phyloP scores from a whole-genome alignment of 139 green algal species.

The Volvox reticuliferus region DNA sequence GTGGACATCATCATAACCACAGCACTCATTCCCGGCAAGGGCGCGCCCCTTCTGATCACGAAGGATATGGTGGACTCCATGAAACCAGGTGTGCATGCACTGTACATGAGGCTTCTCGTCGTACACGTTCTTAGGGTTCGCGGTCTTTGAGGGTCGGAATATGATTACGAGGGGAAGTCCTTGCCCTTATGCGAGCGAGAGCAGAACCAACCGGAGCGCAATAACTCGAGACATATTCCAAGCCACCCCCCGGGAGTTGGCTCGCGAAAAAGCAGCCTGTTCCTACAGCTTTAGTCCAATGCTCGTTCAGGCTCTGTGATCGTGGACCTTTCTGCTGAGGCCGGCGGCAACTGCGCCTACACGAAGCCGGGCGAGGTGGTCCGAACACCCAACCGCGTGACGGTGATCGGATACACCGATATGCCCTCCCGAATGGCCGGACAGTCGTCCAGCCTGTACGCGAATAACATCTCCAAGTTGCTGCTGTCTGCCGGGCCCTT shows the following conservation, averaged over 20 bases:
- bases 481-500: slow-evolving; percentile 88
- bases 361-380: slow-evolving; percentile 54
- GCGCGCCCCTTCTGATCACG: slow-evolving; percentile 87
- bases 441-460: slow-evolving; percentile 87
- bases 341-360: slow-evolving; percentile 72
- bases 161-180: too few species aligned
- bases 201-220: neutral
- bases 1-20: slow-evolving; percentile 96
- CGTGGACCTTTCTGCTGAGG: slow-evolving; percentile 92
- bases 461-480: slow-evolving; percentile 94
- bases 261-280: too few species aligned
- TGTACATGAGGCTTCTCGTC: too few species aligned
- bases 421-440: slow-evolving; percentile 86
- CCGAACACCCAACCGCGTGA: slow-evolving; percentile 72
- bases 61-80: slow-evolving; percentile 88
- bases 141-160: too few species aligned
- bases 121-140: too few species aligned
- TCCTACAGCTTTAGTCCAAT: too few species aligned
- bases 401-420: slow-evolving; percentile 91
- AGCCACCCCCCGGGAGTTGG: too few species aligned
- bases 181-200: too few species aligned
- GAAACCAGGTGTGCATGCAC: slow-evolving; percentile 82
- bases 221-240: neutral
- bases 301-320: slow-evolving; percentile 70
- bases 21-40: slow-evolving; percentile 85